Evolutionary conservation across 2,329 filamentous ascomycete species (phyloP), one percentile per base, ranked within the genome.

Genomic region (Talaromyces sp.): DNA sequence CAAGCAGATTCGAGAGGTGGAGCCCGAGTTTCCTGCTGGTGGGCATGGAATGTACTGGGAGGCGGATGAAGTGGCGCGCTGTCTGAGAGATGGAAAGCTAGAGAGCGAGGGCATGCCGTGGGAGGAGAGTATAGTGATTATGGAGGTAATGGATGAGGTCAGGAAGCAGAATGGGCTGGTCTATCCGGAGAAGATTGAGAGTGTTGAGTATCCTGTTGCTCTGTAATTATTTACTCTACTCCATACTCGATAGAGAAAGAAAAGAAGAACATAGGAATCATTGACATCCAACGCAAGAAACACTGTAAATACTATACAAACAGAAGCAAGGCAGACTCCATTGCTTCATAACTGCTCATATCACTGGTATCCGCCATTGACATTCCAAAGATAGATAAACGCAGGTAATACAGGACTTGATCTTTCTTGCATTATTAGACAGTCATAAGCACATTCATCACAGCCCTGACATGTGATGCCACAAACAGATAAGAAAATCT

Each of bases 21-120:
- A 77, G 52, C 73, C 70, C 62, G 70, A 73, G 13, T 79, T 85
- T 65, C 86, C 87, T 33, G 84, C 82, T 14, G 78, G 82, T 70
- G 92, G 91, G 11, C 89, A 92, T 69, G 92, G 92, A 59, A 95
- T 96, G 91, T 95, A 92, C 80, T 94, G 89, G 89, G 90, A 93
- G 76, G 91, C 91, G 1, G 91, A 93, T 75, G 91, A 92, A 81
- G 89, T 87, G 69, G 91, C 89, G 33, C 83, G 88, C 54, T 91
- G 90, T 69, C 74, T 96, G 65, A 83, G 89, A 50, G 92, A 95
- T 74, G 91, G 92, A 24, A 87, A 87, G 78, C 85, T 89, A 72
- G 89, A 96, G 82, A 92, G 91, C 74, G 83, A 85, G 57, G 84
- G 84, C 13, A 80, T 95, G 77, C 87, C 89, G 22, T 86, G 87